Conservation (phyloP, 2,329 filamentous ascomycete species). For the Trichoderma pleuroti region DNA sequence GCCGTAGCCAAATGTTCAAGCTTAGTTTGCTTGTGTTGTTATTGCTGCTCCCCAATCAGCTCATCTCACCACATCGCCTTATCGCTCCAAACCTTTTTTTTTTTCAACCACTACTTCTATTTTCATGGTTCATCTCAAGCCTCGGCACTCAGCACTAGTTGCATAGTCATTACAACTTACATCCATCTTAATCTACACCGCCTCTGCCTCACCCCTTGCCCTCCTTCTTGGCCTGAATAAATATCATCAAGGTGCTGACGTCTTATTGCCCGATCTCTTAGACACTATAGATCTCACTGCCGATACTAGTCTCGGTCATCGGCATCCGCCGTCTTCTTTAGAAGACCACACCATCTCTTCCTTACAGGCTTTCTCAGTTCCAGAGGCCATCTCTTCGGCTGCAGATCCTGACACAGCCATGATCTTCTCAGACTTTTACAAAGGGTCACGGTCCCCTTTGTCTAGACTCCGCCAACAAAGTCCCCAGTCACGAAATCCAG, state of each 20-base stretch:
- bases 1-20: background rate
- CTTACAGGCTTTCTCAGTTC: background rate
- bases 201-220: background rate
- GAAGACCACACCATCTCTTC: background rate
- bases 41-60: background rate
- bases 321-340: background rate
- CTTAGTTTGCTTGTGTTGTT: background rate
- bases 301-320: conserved; percentile 1
- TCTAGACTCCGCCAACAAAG: conserved; percentile 46
- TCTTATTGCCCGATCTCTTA: conserved; percentile 8
- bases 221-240: background rate
- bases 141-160: conserved; percentile 2
- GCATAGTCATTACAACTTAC: background rate
- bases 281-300: conserved; percentile 11
- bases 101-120: background rate
- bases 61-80: background rate
- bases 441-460: conserved; percentile 51
- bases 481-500: conserved; percentile 29
- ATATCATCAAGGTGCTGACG: conserved; percentile 9
- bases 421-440: conserved; percentile 60
- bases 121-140: background rate
- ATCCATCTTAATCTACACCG: background rate
- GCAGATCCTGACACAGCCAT: conserved; percentile 33
- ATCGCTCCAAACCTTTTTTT: background rate
- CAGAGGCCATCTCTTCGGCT: conserved; percentile 4